Evolutionary conservation across 495 filamentous ascomycete species (phyloP), one percentile per base, ranked within the genome.

Genomic region (Penicillium paxilli): DNA sequence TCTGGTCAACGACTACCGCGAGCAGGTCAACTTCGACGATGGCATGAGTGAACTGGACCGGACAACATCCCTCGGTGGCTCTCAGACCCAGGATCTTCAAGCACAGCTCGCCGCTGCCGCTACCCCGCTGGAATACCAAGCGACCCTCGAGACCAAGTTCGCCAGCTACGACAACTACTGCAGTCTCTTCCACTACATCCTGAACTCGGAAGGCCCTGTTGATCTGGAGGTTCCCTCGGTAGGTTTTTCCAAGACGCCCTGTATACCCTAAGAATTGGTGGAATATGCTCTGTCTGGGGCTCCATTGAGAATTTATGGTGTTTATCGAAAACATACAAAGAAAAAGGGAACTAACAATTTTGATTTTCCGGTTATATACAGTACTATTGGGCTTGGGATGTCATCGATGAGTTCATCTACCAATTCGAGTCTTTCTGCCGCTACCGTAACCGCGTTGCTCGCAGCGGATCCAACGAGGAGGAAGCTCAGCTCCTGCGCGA

Each of bases 361-460:
- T 20, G 11, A 20, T 41, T 48, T 45, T 44, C 30, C 51, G 20
- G 3, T 10, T 22, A 38, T 26, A 4, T 49, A 72, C 74, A 98
- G 94, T 92, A 96, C 75, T 96, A 91, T 78, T 98, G 94, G 94
- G 95, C 94, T 16, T 98, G 95, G 94, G 94, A 98, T 76, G 95
- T 97, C 54, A 98, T 98, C 73, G 94, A 98, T 66, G 94, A 98
- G 68, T 98, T 98, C 78, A 98, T 98, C 75, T 98, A 98, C 81
- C 94, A 98, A 73, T 98, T 98, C 81, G 97, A 98, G 80, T 95
- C 91, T 32, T 98, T 98, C 80, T 98, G 91, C 72, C 87, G 90
- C 48, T 96, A 97, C 82, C 87, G 94, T 61, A 90, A 94, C 60
- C 86, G 91, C 30, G 83, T 97, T 54, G 94, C 94, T 52, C 83